Conservation (phyloP, 768 basidiomycete species). For the Tephrocybe sp. region DNA sequence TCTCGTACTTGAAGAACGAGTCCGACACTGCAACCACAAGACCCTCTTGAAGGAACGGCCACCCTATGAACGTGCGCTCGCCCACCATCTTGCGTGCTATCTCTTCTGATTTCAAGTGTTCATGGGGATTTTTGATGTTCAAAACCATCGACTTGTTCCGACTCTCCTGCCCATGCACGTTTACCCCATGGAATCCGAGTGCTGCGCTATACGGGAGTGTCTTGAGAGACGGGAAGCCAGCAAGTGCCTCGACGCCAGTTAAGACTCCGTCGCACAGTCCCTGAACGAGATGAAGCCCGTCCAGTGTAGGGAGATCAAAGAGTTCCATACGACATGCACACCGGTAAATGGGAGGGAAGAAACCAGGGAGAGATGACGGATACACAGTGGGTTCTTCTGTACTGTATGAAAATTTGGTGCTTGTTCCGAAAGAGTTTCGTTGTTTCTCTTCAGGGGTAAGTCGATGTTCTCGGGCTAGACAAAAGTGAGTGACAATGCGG, state of each 20-base stretch:
- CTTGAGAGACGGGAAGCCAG: conserved; percentile 95
- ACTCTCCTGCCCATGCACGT: conserved; percentile 88
- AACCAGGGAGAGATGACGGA: conserved; percentile 90
- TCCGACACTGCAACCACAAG: conserved; percentile 86
- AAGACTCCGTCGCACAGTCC: conserved; percentile 89
- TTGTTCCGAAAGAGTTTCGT: conserved; percentile 78
- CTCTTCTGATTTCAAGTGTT: conserved; percentile 63
- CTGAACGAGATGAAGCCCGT: conserved; percentile 79
- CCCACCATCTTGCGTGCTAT: conserved; percentile 77
- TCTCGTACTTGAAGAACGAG: conserved; percentile 82
- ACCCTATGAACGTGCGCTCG: conserved; percentile 73
- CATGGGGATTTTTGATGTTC: conserved; percentile 74
- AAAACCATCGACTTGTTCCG: conserved; percentile 94
- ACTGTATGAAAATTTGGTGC: conserved; percentile 75
- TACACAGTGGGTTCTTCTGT: conserved; percentile 64
- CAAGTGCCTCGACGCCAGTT: conserved; percentile 81
- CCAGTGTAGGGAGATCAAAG: conserved; percentile 86
- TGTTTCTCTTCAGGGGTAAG: conserved; percentile 71
- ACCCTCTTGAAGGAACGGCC: conserved; percentile 96
- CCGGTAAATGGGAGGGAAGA: conserved; percentile 86
- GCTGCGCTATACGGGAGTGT: conserved; percentile 78
- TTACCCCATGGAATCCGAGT: conserved; percentile 86
- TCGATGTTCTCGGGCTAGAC: conserved; percentile 70
- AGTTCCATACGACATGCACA: conserved; percentile 79
- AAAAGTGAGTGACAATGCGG: not conserved